Percentiles rank a stretch among this genome's conserved stretches.
Conservation (phyloP, 208 protist species). For the Porcisia deanei region DNA sequence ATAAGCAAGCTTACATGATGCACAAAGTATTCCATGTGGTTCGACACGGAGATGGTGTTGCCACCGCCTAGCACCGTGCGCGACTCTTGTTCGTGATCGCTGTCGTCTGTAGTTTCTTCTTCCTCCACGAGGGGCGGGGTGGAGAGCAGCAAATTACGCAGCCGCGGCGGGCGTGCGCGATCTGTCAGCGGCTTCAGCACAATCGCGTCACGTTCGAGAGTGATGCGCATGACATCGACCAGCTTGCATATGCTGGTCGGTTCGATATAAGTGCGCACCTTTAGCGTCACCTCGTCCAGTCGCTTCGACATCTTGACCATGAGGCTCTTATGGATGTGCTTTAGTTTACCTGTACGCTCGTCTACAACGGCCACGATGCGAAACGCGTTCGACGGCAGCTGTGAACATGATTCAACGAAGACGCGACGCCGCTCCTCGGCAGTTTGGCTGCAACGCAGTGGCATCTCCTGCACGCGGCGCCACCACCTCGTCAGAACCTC, state of each 20-base stretch:
- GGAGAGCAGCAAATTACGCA: slow-evolving; percentile 59
- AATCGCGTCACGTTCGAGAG: slow-evolving; percentile 70
- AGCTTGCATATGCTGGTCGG: slow-evolving; percentile 80
- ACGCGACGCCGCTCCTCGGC: slow-evolving; percentile 60
- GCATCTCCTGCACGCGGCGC: slow-evolving; percentile 52
- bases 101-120: slow-evolving; percentile 81
- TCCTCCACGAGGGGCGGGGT: slow-evolving; percentile 56
- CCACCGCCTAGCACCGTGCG: slow-evolving; percentile 58
- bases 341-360: slow-evolving; percentile 59
- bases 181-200: slow-evolving; percentile 75
- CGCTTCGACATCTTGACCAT: slow-evolving; percentile 62
- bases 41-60: slow-evolving; percentile 77
- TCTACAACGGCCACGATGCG: slow-evolving; percentile 79
- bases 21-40: slow-evolving; percentile 87
- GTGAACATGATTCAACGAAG: slow-evolving; percentile 63
- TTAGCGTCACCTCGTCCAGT: slow-evolving; percentile 69
- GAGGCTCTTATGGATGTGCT: slow-evolving; percentile 80
- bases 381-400: slow-evolving; percentile 68
- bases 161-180: slow-evolving; percentile 64
- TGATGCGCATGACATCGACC: slow-evolving; percentile 77
- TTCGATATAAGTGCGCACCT: slow-evolving; percentile 67
- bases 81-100: slow-evolving; percentile 76
- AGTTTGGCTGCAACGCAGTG: slow-evolving; percentile 43
- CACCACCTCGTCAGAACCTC: slow-evolving; percentile 67
- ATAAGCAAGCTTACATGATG: slow-evolving; percentile 73